Conservation (phyloP, 352 stramenopile species). For the Globisporangium megalacanthum region DNA sequence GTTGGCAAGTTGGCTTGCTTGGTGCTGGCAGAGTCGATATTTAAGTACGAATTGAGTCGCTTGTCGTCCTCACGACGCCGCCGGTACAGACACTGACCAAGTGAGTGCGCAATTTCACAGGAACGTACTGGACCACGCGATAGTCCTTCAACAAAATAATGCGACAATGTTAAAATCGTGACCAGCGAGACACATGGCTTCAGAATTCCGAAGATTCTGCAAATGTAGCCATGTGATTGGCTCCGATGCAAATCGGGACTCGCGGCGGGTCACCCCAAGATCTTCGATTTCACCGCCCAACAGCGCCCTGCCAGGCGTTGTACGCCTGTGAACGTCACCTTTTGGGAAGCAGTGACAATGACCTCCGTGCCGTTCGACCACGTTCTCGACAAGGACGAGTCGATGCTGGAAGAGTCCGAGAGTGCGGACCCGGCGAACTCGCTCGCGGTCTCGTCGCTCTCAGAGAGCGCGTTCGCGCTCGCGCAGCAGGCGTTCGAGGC, state of each 20-base stretch:
- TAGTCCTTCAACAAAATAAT: background rate
- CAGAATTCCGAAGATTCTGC: background rate
- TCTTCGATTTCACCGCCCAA: too few species aligned
- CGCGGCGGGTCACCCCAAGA: background rate
- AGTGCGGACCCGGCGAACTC: slow-evolving; percentile 1
- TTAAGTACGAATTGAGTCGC: too few species aligned
- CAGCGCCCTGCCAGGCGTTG: background rate
- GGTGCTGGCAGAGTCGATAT: too few species aligned
- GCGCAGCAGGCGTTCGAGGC: slow-evolving; percentile 31
- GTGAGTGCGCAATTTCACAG: too few species aligned
- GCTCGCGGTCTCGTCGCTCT: slow-evolving; percentile 21
- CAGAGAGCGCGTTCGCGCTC: slow-evolving; percentile 17
- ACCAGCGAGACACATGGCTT: background rate
- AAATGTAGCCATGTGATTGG: background rate
- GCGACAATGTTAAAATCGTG: too few species aligned
- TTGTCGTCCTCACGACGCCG: too few species aligned
- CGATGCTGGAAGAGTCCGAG: slow-evolving; percentile 8
- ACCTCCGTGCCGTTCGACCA: background rate
- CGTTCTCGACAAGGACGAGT: slow-evolving; percentile 3
- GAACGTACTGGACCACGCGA: background rate
- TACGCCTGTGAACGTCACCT: background rate
- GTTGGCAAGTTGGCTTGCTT: too few species aligned
- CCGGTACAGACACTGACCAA: too few species aligned
- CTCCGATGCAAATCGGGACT: background rate
- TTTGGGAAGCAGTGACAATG: background rate